Conservation (phyloP, 305 asterid genomes). For the Rubia peregrina region DNA sequence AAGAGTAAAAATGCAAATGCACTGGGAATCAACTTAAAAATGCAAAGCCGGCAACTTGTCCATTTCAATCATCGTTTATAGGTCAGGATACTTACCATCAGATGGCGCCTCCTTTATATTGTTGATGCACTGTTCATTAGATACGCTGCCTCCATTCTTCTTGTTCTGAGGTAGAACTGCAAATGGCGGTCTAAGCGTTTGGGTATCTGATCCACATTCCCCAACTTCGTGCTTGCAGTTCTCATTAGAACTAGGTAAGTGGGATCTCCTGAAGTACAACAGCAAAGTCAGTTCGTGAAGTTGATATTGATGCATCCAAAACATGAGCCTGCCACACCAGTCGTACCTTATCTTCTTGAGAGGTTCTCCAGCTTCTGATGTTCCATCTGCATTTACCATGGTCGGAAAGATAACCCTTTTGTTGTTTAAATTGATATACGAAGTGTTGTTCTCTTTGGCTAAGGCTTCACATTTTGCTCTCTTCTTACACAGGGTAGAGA, state of each 20-base stretch:
- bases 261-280: conserved; percentile 40
- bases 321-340: conserved; percentile 14
- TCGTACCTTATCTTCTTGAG: conserved; percentile 69
- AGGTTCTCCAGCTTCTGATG: conserved; percentile 44
- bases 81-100: conserved; percentile 26
- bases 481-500: conserved; percentile 94
- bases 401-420: conserved; percentile 68
- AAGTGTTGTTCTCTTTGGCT: conserved; percentile 69
- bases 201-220: conserved; percentile 37
- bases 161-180: conserved; percentile 53
- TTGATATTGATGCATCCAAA: conserved; percentile 11
- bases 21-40: not conserved
- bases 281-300: conserved; percentile 14
- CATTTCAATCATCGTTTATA: conserved; percentile 13
- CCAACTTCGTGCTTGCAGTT: conserved; percentile 30
- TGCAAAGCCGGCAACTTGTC: conserved; percentile 4
- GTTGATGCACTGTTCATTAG: conserved; percentile 28
- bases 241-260: conserved; percentile 29
- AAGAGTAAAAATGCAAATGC: not conserved
- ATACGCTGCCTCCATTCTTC: conserved; percentile 28
- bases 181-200: conserved; percentile 63
- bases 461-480: conserved; percentile 83
- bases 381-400: conserved; percentile 35
- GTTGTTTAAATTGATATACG: conserved; percentile 68
- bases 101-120: conserved; percentile 27